A percentile compares a stretch with the other conserved stretches of the same genome.
Evolutionary conservation across 2,329 filamentous ascomycete genomes (phyloP).

Genomic region (Escovopsis sp.): DNA sequence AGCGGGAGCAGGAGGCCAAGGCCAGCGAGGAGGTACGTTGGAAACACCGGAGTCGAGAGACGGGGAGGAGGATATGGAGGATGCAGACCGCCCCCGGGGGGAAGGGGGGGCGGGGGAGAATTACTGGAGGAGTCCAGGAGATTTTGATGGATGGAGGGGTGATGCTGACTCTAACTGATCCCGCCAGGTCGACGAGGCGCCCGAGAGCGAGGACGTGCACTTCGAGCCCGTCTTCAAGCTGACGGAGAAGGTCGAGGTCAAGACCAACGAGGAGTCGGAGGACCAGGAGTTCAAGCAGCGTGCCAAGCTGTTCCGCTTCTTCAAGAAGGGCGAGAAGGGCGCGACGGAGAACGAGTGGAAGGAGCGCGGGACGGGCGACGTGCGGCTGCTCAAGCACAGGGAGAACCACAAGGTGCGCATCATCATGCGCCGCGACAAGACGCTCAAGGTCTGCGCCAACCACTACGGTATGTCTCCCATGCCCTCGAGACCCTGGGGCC

Average conservation of each 20-base stretch:
- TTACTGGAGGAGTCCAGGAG: slow-evolving; percentile 6
- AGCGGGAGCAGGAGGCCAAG: slow-evolving; percentile 51
- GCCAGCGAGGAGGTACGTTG: slow-evolving; percentile 37
- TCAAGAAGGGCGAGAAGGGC: slow-evolving; percentile 31
- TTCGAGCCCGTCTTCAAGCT: slow-evolving; percentile 94
- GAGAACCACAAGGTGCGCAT: slow-evolving; percentile 95
- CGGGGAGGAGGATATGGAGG: no score
- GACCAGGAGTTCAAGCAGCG: slow-evolving; percentile 99
- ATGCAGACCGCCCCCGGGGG: no score
- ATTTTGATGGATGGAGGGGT: no score
- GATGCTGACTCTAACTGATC: no score
- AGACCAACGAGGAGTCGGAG: slow-evolving; percentile 97
- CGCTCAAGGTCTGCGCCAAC: slow-evolving; percentile 99
- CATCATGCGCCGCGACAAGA: slow-evolving; percentile 99
- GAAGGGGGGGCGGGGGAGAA: neutral
- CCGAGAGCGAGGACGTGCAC: slow-evolving; percentile 84
- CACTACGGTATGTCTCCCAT: slow-evolving; percentile 68
- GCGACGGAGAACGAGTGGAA: slow-evolving; percentile 73
- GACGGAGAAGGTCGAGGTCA: slow-evolving; percentile 91
- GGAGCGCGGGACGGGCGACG: slow-evolving; percentile 94
- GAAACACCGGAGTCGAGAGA: no score
- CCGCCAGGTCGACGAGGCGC: slow-evolving; percentile 58
- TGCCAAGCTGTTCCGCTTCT: slow-evolving; percentile 98
- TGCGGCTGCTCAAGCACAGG: slow-evolving; percentile 94
- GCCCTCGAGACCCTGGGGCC: no score